Base-by-base conservation (phyloP, 345 rosid genomes). In the Isatis tinctoria region DNA sequence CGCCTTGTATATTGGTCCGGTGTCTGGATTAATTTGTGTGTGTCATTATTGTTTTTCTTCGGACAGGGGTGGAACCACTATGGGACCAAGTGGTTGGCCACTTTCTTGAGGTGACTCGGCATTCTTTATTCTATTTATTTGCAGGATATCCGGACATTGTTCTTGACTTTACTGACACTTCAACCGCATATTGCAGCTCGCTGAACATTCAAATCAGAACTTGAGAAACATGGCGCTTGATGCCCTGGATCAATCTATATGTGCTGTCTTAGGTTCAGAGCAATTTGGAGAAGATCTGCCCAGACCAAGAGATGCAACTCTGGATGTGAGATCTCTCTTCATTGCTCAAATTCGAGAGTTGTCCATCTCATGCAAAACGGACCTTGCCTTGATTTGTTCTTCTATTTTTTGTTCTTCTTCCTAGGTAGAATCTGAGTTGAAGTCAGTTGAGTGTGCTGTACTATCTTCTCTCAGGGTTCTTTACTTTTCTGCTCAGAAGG, bases 31-130 rank as follows among this genome's bases (percentile, higher is more conserved):
- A 40, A 26, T 64, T 47, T 70, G 26, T 69, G 52, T 12, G 72
- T 44, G n/a, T 65, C 76, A 35, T 47, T 45, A 51, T 70, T 13
- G 51, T 64, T 26, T 22, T 44, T 51, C 24, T 67, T 54, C 44
- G 17, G 74, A 61, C 83, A 94, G 98, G 97, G 81, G 94, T 95
- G 65, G 85, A 83, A 81, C 92, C 96, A 63, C 75, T 95, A 62
- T 95, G 99, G 99, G 97, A 92, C 81, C 90, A 88, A 83, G 92
- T 95, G 77, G 87, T 87, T 67, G 86, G 85, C 75, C 99, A 95
- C 80, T 92, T 95, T 82, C 81, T 92, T 67, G 92, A 92, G 97
- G 98, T 94, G 77, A 85, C 67, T 26, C 13, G 27, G 8, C 48
- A 48, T 63, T 64, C 61, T 66, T 24, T 49, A 59, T 78, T 76